A percentile compares a stretch with the other conserved stretches of the same genome.
Evolutionary conservation across 306 rosid genomes (phyloP).

Genomic region (Dicorynia guianensis): DNA sequence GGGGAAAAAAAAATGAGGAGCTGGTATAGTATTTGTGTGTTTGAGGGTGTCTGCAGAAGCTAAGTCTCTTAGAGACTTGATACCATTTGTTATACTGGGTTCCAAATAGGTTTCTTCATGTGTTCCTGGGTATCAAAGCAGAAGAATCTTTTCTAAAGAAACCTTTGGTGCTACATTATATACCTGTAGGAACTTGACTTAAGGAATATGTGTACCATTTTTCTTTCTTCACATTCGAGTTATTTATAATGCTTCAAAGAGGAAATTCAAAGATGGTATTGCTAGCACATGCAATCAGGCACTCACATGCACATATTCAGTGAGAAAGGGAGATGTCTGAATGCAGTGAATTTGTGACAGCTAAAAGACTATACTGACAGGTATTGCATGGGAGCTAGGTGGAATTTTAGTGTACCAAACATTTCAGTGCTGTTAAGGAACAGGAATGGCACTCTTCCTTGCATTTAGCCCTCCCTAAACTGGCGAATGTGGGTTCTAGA

Average conservation of each 20-base stretch:
- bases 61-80: neutral
- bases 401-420: slow-evolving; percentile 6
- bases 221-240: neutral
- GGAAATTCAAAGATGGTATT: neutral
- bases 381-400: neutral
- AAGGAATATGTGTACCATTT: slow-evolving; percentile 1
- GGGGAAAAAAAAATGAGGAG: neutral
- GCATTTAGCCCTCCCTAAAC: neutral
- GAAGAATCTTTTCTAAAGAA: neutral
- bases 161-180: slow-evolving; percentile 14
- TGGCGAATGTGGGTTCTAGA: neutral
- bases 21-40: neutral
- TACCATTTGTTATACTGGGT: slow-evolving; percentile 10
- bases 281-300: neutral
- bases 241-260: neutral
- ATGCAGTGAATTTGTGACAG: slow-evolving; percentile 7
- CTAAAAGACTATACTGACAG: neutral
- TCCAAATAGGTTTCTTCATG: neutral
- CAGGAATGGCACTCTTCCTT: neutral
- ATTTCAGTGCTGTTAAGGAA: slow-evolving; percentile 17
- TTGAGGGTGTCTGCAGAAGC: slow-evolving; percentile 11
- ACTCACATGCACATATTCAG: too few species aligned
- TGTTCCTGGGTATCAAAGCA: neutral
- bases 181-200: too few species aligned
- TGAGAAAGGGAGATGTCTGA: slow-evolving; percentile 17